Evolutionary conservation across 2,329 filamentous ascomycete species (phyloP).

Genomic region (Trichoderma cornu-damae): DNA sequence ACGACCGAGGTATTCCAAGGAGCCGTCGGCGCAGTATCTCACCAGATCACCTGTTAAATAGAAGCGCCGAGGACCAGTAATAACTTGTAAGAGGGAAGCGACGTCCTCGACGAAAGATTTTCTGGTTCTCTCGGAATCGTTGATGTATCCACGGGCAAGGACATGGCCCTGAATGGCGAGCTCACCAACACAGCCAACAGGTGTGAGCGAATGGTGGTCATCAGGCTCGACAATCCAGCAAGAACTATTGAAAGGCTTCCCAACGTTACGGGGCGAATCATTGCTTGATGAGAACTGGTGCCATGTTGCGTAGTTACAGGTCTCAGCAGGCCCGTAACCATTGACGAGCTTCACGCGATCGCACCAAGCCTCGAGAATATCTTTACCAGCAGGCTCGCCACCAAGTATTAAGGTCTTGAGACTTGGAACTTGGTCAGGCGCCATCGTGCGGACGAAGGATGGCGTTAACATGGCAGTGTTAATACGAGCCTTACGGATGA

Average conservation of each 20-base stretch:
- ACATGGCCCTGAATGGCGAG: conserved; percentile 38
- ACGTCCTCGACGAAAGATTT: conserved; percentile 44
- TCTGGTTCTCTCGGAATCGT: conserved; percentile 35
- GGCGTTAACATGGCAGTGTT: conserved; percentile 13
- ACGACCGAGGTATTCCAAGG: conserved; percentile 42
- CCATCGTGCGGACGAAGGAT: conserved; percentile 3
- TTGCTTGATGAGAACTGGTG: neutral
- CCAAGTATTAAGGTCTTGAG: conserved; percentile 10
- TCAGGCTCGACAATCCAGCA: conserved; percentile 24
- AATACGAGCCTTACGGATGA: neutral
- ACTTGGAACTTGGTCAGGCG: conserved; percentile 7
- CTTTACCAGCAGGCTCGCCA: conserved; percentile 8
- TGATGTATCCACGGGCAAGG: conserved; percentile 46
- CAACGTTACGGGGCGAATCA: conserved; percentile 4
- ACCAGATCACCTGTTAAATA: conserved; percentile 46
- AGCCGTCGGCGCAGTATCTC: conserved; percentile 35
- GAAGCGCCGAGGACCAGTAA: conserved; percentile 21
- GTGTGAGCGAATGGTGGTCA: conserved; percentile 22
- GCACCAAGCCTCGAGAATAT: neutral
- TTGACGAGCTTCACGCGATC: conserved; percentile 34
- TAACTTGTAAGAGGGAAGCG: neutral
- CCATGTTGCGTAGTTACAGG: conserved; percentile 26
- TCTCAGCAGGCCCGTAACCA: conserved; percentile 40
- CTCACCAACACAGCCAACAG: conserved; percentile 28
- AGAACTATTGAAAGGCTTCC: conserved; percentile 8